phyloP scores from a whole-genome alignment of 2,329 filamentous ascomycete species.

The Alternaria sp. region DNA sequence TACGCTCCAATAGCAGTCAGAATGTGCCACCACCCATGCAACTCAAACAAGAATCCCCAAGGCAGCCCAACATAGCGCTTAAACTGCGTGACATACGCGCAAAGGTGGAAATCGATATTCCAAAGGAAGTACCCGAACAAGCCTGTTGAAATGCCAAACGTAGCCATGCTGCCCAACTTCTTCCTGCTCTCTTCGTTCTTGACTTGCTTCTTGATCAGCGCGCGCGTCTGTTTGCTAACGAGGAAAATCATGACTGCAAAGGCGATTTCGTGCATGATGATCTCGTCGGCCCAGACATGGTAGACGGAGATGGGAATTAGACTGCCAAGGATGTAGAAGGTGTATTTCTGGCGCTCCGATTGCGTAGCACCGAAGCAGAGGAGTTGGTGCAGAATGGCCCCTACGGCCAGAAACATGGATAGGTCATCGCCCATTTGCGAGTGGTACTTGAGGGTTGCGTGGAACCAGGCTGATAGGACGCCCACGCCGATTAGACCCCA shows the following conservation, averaged over 20 bases:
- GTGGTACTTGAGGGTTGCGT: constrained; percentile 56
- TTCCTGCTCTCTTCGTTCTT: constrained; percentile 31
- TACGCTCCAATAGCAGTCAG: constrained; percentile 65
- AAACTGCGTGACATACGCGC: constrained; percentile 57
- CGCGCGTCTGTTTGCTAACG: constrained; percentile 43
- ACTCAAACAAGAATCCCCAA: constrained; percentile 64
- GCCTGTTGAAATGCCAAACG: constrained; percentile 49
- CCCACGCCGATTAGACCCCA: constrained; percentile 56
- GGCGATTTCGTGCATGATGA: constrained; percentile 48
- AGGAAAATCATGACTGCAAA: constrained; percentile 55
- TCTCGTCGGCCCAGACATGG: constrained; percentile 51
- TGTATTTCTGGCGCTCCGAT: constrained; percentile 33
- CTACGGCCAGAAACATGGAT: constrained; percentile 65
- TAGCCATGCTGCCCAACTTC: constrained; percentile 36
- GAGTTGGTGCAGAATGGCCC: constrained; percentile 61
- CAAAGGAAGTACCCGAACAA: constrained; percentile 64
- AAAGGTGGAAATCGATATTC: constrained; percentile 65
- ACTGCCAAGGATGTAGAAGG: constrained; percentile 37
- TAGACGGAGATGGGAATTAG: constrained; percentile 47
- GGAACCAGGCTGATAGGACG: constrained; percentile 53
- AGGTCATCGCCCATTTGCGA: constrained; percentile 64
- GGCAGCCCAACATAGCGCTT: constrained; percentile 61
- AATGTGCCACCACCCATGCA: constrained; percentile 72
- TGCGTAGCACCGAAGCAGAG: constrained; percentile 52
- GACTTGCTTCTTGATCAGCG: constrained; percentile 39